Conservation (phyloP, 495 filamentous ascomycete genomes). For the Aspergillus sclerotioniger region DNA sequence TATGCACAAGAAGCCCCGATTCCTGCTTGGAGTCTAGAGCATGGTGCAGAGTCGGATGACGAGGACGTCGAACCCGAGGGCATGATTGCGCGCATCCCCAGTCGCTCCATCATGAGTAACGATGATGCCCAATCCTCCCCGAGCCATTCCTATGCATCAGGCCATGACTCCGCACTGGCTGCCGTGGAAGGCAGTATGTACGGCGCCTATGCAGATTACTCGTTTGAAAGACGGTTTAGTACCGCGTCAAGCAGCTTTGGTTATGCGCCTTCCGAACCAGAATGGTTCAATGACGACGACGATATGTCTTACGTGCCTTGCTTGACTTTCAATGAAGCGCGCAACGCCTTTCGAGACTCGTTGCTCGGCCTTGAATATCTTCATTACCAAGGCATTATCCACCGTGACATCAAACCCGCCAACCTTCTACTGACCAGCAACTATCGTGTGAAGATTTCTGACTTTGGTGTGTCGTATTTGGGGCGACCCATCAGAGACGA, state of each 20-base stretch:
- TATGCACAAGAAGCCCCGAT: slow-evolving; percentile 43
- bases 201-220: slow-evolving; percentile 61
- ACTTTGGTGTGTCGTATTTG: slow-evolving; percentile 97
- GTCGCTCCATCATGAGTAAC: slow-evolving; percentile 29
- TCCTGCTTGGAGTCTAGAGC: slow-evolving; percentile 74
- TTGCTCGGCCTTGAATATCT: slow-evolving; percentile 93
- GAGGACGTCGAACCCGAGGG: slow-evolving; percentile 47
- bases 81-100: slow-evolving; percentile 32
- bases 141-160: slow-evolving; percentile 42
- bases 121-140: slow-evolving; percentile 39
- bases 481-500: slow-evolving; percentile 80
- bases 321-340: slow-evolving; percentile 81
- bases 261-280: slow-evolving; percentile 56
- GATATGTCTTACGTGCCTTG: slow-evolving; percentile 89
- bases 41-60: slow-evolving; percentile 65
- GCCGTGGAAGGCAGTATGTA: slow-evolving; percentile 76
- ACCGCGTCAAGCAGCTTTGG: slow-evolving; percentile 48
- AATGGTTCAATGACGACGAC: slow-evolving; percentile 58
- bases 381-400: slow-evolving; percentile 94
- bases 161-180: slow-evolving; percentile 46
- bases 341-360: slow-evolving; percentile 86
- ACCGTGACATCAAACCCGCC: slow-evolving; percentile 98
- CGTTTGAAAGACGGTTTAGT: slow-evolving; percentile 48
- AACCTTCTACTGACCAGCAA: slow-evolving; percentile 87
- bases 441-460: slow-evolving; percentile 94